These are phyloP conservation scores for Botrytis aclada DNA, from an alignment of 2,329 filamentous ascomycete species.

Conservation along the genomic window DNA sequence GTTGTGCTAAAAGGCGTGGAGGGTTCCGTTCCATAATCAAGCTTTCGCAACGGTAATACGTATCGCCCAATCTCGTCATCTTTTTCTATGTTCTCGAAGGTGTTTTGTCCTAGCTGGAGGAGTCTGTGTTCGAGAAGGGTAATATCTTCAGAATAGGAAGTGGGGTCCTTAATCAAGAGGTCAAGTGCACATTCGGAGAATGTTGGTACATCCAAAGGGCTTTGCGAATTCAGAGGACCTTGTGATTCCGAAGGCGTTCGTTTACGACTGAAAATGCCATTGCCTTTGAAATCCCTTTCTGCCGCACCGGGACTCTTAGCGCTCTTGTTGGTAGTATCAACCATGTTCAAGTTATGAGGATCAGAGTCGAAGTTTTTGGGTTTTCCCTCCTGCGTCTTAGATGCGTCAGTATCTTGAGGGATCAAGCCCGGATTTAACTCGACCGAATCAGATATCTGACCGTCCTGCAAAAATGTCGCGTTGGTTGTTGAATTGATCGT, in stretches of 20 bases:
- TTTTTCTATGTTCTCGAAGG: neutral
- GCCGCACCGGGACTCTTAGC: fast-evolving
- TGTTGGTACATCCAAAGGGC: fast-evolving
- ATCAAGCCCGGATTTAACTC: fast-evolving
- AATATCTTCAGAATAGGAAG: fast-evolving
- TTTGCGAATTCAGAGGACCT: too few relatives aligned
- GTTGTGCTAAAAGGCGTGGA: neutral
- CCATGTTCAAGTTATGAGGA: neutral
- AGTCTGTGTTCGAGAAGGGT: neutral
- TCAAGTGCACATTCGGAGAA: neutral
- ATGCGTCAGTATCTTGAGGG: neutral
- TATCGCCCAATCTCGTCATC: neutral
- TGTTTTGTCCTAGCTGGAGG: neutral
- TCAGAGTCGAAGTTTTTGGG: neutral
- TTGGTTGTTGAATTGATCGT: neutral
- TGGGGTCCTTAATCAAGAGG: neutral
- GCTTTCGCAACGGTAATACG: neutral
- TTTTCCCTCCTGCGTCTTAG: neutral
- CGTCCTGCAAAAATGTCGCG: neutral
- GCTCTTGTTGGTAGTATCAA: fast-evolving
- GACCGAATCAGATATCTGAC: neutral
- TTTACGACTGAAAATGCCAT: too few relatives aligned
- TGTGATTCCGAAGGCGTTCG: too few relatives aligned
- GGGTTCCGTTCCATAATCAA: fast-evolving
- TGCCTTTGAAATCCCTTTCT: fast-evolving